A percentile compares a stretch with the other conserved stretches of the same genome.
These are phyloP conservation scores for Aegilops umbellulata DNA, from an alignment of 176 grass and related monocot genomes.

Conservation along the genomic window DNA sequence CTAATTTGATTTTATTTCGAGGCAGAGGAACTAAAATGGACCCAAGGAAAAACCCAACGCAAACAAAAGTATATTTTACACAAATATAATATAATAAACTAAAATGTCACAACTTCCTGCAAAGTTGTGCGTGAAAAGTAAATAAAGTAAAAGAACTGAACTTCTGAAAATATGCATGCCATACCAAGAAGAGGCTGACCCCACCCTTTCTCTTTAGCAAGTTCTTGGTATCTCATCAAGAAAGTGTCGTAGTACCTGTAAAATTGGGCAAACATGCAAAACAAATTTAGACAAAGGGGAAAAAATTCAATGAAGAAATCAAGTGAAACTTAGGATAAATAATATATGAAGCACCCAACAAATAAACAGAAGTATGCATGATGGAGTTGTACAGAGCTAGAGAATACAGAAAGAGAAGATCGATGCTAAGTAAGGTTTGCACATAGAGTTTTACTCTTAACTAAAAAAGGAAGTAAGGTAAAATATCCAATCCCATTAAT, in stretches of 20 bases:
- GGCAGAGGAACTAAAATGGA: background rate
- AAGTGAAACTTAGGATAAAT: background rate
- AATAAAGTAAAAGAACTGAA: background rate
- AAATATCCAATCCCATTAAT: background rate
- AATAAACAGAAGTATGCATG: conserved; percentile 12
- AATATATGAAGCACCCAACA: background rate
- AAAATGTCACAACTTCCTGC: background rate
- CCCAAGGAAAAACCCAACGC: background rate
- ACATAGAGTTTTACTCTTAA: background rate
- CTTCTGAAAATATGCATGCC: background rate
- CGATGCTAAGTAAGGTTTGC: background rate
- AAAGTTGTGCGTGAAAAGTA: background rate
- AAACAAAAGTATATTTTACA: background rate
- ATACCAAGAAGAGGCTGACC: conserved; percentile 81
- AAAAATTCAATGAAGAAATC: background rate
- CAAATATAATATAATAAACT: conserved; percentile 19
- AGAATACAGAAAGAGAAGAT: background rate
- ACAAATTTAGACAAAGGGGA: background rate
- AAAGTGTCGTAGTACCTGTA: conserved; percentile 91
- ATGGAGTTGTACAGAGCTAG: background rate
- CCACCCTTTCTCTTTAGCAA: conserved; percentile 77
- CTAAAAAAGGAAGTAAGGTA: background rate
- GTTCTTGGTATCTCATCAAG: conserved; percentile 80
- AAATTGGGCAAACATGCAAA: conserved; percentile 1
- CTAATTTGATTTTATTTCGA: background rate